phyloP scores from a whole-genome alignment of 768 basidiomycete genomes.

The Peribolospora kevripleyi region DNA sequence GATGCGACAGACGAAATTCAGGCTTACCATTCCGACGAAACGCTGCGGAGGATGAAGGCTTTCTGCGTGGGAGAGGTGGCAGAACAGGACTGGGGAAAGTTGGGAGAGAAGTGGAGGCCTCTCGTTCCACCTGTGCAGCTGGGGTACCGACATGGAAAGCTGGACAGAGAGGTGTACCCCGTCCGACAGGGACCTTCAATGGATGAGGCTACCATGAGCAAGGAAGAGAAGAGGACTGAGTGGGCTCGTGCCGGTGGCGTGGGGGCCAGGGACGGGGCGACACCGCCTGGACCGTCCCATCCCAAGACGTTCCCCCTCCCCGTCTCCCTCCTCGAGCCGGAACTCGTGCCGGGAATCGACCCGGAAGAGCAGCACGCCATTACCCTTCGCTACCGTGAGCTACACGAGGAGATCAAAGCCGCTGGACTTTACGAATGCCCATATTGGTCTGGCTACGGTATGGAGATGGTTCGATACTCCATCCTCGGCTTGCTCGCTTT shows the following conservation, averaged over 20 bases:
- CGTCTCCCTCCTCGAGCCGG: constrained; percentile 1
- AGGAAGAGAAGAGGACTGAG: constrained; percentile 16
- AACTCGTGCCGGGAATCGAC: constrained; percentile 6
- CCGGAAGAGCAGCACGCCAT: constrained; percentile 8
- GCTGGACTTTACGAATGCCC: constrained; percentile 58
- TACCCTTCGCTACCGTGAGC: constrained; percentile 42
- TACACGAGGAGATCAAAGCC: constrained; percentile 46
- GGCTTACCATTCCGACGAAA: constrained; percentile 54
- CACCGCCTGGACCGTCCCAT: neutral
- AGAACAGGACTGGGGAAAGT: constrained; percentile 1
- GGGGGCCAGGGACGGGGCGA: neutral
- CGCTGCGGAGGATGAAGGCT: constrained; percentile 29
- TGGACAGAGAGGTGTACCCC: constrained; percentile 16
- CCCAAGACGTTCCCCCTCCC: constrained; percentile 15
- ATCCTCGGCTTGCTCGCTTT: constrained; percentile 36
- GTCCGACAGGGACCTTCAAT: constrained; percentile 24
- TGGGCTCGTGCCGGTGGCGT: neutral
- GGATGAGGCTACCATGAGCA: constrained; percentile 29
- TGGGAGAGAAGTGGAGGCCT: constrained; percentile 40
- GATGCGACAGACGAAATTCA: constrained; percentile 88
- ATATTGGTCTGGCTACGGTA: constrained; percentile 67
- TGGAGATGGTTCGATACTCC: constrained; percentile 56
- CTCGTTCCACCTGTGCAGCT: constrained; percentile 63
- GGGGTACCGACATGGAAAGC: constrained; percentile 39
- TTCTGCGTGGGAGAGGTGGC: constrained; percentile 47